Conservation (phyloP, 225 moss, liverwort and hornwort genomes). For the Rhytidiadelphus loreus region DNA sequence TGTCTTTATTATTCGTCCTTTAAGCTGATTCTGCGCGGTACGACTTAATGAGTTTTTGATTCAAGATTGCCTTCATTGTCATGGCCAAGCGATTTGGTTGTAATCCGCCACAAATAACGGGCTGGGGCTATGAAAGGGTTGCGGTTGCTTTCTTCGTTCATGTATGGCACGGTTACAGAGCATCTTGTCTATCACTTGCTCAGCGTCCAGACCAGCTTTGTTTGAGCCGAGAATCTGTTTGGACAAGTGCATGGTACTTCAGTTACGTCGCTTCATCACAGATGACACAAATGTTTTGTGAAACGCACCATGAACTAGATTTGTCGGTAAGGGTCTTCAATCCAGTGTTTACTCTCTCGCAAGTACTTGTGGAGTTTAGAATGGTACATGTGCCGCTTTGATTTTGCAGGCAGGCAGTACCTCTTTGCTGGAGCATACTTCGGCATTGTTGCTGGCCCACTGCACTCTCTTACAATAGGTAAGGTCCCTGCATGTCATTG, state of each 20-base stretch:
- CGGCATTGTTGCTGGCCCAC: neutral
- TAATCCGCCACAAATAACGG: neutral
- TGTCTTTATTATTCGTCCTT: no score
- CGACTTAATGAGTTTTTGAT: neutral
- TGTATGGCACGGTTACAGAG: neutral
- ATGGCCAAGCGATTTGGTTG: neutral
- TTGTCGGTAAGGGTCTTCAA: neutral
- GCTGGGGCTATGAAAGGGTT: neutral
- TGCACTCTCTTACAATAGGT: neutral
- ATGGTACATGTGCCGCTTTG: neutral
- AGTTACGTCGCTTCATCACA: neutral
- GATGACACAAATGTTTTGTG: neutral
- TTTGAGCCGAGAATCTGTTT: neutral
- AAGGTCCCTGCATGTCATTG: neutral
- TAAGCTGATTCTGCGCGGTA: neutral
- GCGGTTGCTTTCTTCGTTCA: neutral
- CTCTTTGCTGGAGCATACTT: neutral
- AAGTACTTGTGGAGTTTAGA: neutral
- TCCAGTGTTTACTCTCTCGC: no score
- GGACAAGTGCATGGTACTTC: neutral
- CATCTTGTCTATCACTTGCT: neutral
- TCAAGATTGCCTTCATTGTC: neutral
- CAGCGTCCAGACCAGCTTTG: neutral
- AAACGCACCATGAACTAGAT: neutral
- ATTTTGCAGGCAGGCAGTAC: neutral